These are phyloP conservation scores for Penicillium atrosanguineum DNA, from an alignment of 495 filamentous ascomycete genomes.

Conservation along the genomic window DNA sequence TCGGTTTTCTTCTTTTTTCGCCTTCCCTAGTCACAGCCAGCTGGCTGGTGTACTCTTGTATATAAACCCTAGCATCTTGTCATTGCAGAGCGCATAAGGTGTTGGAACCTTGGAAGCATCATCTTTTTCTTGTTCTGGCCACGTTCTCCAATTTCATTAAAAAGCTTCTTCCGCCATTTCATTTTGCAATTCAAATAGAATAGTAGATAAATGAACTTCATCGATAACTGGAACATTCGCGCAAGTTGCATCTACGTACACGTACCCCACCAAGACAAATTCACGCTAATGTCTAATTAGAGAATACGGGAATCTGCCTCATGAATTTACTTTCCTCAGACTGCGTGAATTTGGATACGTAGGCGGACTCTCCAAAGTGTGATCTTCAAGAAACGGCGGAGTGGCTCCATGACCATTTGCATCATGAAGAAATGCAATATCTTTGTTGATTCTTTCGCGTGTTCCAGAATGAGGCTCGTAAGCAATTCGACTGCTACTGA, in stretches of 20 bases:
- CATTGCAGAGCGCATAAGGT: constrained; percentile 16
- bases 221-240: no score
- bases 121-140: neutral
- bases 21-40: neutral
- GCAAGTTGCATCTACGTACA: no score
- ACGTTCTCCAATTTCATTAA: no score
- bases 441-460: constrained; percentile 1
- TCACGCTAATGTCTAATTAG: no score
- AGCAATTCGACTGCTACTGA: neutral
- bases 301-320: no score
- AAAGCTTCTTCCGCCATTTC: no score
- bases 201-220: no score
- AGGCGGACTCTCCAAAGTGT: neutral
- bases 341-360: neutral
- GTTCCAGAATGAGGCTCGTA: neutral
- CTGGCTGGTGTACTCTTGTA: constrained; percentile 5
- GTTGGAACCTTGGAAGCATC: constrained; percentile 6
- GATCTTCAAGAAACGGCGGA: constrained; percentile 2
- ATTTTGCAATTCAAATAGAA: no score
- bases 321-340: no score
- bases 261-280: no score
- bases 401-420: constrained; percentile 1
- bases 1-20: neutral
- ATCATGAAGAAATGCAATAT: constrained; percentile 1
- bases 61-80: constrained; percentile 17